Percentiles rank a stretch among this genome's conserved stretches.
Evolutionary conservation across 176 grass and related monocot species (phyloP).

Genomic region (Rhynchospora pubera): DNA sequence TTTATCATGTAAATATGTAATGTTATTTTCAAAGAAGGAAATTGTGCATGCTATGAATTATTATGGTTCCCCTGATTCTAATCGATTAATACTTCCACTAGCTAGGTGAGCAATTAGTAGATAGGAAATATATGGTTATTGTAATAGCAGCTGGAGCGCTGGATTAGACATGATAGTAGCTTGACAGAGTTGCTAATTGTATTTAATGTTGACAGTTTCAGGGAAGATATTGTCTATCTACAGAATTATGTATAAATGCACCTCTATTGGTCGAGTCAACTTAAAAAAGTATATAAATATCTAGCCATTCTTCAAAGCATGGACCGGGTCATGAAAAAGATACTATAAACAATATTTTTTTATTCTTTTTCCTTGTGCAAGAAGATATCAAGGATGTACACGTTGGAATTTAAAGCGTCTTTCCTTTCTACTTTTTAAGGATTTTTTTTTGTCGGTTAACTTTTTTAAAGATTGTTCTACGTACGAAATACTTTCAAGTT

Average conservation of each 20-base stretch:
- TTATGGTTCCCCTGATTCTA: not conserved
- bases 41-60: not conserved
- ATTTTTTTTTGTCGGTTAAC: too few species aligned
- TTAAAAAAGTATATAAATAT: not conserved
- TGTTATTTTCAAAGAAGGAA: not conserved
- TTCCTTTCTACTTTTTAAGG: not conserved
- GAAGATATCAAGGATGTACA: not conserved
- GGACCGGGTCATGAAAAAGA: constrained; percentile 6
- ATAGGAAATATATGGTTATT: not conserved
- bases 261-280: not conserved
- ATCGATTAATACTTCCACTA: not conserved
- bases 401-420: not conserved
- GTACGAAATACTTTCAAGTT: not conserved
- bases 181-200: not conserved
- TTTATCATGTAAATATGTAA: too few species aligned
- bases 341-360: not conserved
- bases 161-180: not conserved
- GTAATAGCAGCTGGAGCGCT: not conserved
- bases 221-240: not conserved
- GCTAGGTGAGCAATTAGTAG: not conserved
- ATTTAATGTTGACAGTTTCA: not conserved
- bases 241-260: not conserved
- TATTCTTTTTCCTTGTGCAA: not conserved
- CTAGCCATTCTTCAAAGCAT: not conserved
- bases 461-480: not conserved